A percentile compares a stretch with the other conserved stretches of the same genome.
These are phyloP conservation scores for Kockovaella imperatae DNA, from an alignment of 768 basidiomycete genomes.

Conservation along the genomic window DNA sequence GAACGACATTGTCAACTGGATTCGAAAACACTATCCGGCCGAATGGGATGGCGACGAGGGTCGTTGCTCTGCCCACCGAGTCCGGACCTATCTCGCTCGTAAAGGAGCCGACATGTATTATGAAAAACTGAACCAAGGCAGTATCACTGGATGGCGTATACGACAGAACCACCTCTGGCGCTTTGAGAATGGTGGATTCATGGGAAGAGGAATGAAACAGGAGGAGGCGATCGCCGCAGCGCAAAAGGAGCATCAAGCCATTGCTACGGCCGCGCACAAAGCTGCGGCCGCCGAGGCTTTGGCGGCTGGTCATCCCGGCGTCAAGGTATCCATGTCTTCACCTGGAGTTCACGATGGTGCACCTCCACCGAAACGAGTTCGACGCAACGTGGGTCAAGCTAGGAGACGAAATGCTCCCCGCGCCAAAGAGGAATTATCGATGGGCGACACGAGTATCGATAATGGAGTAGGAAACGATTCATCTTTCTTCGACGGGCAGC, in stretches of 20 bases:
- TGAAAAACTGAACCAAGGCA: slow-evolving; percentile 38
- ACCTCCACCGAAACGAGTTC: slow-evolving; percentile 8
- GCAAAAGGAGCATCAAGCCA: slow-evolving; percentile 27
- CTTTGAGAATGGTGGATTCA: slow-evolving; percentile 40
- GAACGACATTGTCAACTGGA: slow-evolving; percentile 42
- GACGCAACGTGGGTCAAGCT: slow-evolving; percentile 5
- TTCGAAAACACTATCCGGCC: slow-evolving; percentile 35
- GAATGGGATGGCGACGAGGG: slow-evolving; percentile 43
- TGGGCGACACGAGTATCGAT: slow-evolving; percentile 4
- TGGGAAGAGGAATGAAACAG: slow-evolving; percentile 41
- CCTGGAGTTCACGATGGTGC: slow-evolving; percentile 22
- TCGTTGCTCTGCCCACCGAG: slow-evolving; percentile 38
- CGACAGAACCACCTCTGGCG: slow-evolving; percentile 39
- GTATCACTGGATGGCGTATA: slow-evolving; percentile 38
- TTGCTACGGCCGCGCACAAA: slow-evolving; percentile 30
- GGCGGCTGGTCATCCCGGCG: slow-evolving; percentile 32
- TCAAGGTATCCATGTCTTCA: slow-evolving; percentile 29
- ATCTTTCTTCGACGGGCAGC: slow-evolving; percentile 3
- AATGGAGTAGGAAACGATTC: not conserved
- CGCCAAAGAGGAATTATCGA: slow-evolving; percentile 8
- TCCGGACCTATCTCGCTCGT: slow-evolving; percentile 38
- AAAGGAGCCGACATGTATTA: slow-evolving; percentile 44
- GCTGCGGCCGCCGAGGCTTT: slow-evolving; percentile 36
- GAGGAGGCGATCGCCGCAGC: slow-evolving; percentile 34
- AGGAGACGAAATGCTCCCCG: slow-evolving; percentile 8